These are phyloP conservation scores for Zymoseptoria ardabiliae DNA, from an alignment of 2,329 filamentous ascomycete genomes.

Conservation along the genomic window DNA sequence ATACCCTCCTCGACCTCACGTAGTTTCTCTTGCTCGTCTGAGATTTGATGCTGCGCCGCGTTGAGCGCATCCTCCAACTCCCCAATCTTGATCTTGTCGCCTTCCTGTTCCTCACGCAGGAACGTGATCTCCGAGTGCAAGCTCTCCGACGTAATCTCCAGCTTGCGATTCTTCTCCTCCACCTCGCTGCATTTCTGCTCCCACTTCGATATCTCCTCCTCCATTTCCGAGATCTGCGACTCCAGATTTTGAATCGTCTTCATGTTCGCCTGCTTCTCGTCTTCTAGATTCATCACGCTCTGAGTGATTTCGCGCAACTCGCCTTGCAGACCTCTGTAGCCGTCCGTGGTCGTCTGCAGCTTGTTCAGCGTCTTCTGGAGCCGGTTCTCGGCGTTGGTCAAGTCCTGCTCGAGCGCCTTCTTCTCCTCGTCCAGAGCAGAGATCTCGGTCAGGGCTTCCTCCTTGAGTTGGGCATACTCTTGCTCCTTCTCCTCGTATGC, in stretches of 20 bases:
- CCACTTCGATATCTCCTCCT: constrained; percentile 76
- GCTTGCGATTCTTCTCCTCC: constrained; percentile 77
- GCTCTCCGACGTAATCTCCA: constrained; percentile 87
- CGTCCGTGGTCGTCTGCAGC: constrained; percentile 69
- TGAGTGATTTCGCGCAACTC: constrained; percentile 93
- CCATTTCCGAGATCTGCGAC: constrained; percentile 72
- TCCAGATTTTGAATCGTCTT: constrained; percentile 76
- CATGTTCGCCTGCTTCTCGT: constrained; percentile 74
- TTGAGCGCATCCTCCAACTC: constrained; percentile 80
- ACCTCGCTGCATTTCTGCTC: constrained; percentile 78
- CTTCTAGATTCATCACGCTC: constrained; percentile 76
- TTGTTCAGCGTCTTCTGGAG: constrained; percentile 56
- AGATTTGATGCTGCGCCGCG: constrained; percentile 68
- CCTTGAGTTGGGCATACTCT: constrained; percentile 45
- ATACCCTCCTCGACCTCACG: constrained; percentile 55
- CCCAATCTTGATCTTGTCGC: constrained; percentile 95
- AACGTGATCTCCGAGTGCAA: constrained; percentile 91
- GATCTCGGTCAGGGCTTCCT: constrained; percentile 54
- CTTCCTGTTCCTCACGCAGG: constrained; percentile 90
- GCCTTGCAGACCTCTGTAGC: constrained; percentile 81
- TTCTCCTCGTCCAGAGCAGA: constrained; percentile 41
- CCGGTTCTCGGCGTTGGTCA: constrained; percentile 44
- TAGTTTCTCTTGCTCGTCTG: constrained; percentile 70
- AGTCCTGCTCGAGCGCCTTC: constrained; percentile 30
- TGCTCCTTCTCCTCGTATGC: constrained; percentile 60